Evolutionary conservation across 495 filamentous ascomycete species (phyloP).

Genomic region (Barbatosphaeria neglecta): DNA sequence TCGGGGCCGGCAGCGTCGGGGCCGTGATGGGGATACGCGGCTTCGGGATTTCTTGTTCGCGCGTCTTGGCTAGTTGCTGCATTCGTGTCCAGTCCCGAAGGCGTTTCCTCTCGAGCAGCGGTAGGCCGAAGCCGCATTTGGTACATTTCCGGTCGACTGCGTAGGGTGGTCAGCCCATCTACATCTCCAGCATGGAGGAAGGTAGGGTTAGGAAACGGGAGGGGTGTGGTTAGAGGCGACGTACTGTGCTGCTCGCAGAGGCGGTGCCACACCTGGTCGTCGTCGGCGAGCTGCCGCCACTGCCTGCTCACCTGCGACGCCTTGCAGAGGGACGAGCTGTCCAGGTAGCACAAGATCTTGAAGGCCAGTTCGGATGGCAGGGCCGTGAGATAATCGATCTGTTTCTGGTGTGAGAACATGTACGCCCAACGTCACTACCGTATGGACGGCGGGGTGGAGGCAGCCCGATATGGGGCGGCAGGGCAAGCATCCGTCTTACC

Average conservation of each 20-base stretch:
- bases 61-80: constrained; percentile 41
- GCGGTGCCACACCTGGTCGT: constrained; percentile 95
- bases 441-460: too few relatives aligned
- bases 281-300: constrained; percentile 82
- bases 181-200: neutral
- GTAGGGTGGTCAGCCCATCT: neutral
- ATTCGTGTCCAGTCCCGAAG: constrained; percentile 79
- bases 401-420: constrained; percentile 50
- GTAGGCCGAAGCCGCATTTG: constrained; percentile 93
- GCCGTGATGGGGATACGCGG: constrained; percentile 14
- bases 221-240: constrained; percentile 29
- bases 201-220: neutral
- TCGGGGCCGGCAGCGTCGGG: constrained; percentile 1
- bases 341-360: constrained; percentile 85
- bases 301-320: constrained; percentile 86
- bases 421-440: too few relatives aligned
- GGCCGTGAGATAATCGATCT: constrained; percentile 82
- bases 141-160: constrained; percentile 71
- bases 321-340: constrained; percentile 93
- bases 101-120: constrained; percentile 76
- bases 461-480: too few relatives aligned
- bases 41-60: constrained; percentile 15
- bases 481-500: too few relatives aligned
- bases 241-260: constrained; percentile 94
- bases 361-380: constrained; percentile 84